Evolutionary conservation across 345 rosid genomes (phyloP).

Genomic region (Psidium guajava): DNA sequence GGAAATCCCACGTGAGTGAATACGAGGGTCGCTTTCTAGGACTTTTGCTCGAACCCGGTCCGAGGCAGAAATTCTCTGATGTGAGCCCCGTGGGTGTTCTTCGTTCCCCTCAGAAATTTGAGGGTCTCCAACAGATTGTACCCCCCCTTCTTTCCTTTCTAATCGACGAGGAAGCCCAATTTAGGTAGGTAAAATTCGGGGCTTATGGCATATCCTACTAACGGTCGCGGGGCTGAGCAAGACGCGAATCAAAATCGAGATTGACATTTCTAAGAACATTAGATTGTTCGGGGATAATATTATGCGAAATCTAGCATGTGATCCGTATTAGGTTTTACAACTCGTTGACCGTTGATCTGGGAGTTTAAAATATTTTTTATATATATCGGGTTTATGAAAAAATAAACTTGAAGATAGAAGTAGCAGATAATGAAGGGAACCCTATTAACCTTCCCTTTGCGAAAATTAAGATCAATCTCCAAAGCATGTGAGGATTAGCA

Average conservation of each 20-base stretch:
- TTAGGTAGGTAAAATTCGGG: background rate
- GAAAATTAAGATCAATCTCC: background rate
- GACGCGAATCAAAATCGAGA: background rate
- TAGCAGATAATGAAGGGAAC: background rate
- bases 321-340: background rate
- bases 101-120: background rate
- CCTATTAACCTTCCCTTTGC: background rate
- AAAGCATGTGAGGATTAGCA: background rate
- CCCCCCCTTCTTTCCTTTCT: rapidly evolving
- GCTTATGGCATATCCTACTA: background rate
- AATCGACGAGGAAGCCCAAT: background rate
- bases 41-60: no score
- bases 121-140: background rate
- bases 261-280: rapidly evolving
- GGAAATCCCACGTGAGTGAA: no score
- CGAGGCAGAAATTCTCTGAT: no score
- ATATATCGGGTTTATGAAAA: rapidly evolving
- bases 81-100: no score
- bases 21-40: no score
- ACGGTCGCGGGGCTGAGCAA: background rate
- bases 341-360: rapidly evolving
- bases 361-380: background rate
- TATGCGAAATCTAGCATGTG: rapidly evolving
- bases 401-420: background rate
- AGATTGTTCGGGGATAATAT: background rate